These are phyloP conservation scores for Prinsepia uniflora DNA, from an alignment of 306 rosid genomes.

Conservation along the genomic window DNA sequence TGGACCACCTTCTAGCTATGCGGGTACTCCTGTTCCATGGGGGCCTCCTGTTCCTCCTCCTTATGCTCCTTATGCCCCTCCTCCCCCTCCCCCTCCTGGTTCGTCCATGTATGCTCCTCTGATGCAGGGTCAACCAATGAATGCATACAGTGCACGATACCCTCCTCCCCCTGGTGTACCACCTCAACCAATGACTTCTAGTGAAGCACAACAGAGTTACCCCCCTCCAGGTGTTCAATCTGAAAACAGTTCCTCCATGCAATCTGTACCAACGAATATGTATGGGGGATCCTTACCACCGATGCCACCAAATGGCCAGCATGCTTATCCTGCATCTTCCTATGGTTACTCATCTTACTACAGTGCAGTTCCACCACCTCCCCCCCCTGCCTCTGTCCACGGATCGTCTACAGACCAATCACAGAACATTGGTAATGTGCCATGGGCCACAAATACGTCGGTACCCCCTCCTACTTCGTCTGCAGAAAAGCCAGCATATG, in stretches of 20 bases:
- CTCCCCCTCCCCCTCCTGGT: conserved; percentile 82
- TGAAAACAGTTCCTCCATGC: conserved; percentile 52
- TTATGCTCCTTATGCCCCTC: conserved; percentile 61
- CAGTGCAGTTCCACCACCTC: conserved; percentile 73
- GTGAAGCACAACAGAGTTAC: conserved; percentile 69
- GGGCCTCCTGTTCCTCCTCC: conserved; percentile 89
- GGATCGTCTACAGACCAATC: conserved; percentile 50
- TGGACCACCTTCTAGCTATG: conserved; percentile 65
- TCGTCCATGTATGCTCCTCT: conserved; percentile 71
- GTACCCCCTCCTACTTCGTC: conserved; percentile 52
- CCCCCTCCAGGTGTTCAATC: conserved; percentile 95
- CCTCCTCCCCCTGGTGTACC: conserved; percentile 92
- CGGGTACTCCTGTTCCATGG: conserved; percentile 82
- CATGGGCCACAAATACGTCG: conserved; percentile 71
- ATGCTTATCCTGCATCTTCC: conserved; percentile 61
- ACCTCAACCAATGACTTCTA: conserved; percentile 55
- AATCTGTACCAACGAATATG: conserved; percentile 45
- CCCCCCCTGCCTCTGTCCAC: conserved; percentile 44
- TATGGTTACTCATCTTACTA: conserved; percentile 84
- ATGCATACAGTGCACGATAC: conserved; percentile 74
- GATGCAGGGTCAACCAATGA: conserved; percentile 74
- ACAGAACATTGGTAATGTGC: conserved; percentile 54
- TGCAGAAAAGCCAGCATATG: conserved; percentile 54
- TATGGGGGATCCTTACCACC: conserved; percentile 54
- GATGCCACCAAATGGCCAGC: conserved; percentile 63